phyloP scores from a whole-genome alignment of 441 rosid genomes.

The Populus hybrid region DNA sequence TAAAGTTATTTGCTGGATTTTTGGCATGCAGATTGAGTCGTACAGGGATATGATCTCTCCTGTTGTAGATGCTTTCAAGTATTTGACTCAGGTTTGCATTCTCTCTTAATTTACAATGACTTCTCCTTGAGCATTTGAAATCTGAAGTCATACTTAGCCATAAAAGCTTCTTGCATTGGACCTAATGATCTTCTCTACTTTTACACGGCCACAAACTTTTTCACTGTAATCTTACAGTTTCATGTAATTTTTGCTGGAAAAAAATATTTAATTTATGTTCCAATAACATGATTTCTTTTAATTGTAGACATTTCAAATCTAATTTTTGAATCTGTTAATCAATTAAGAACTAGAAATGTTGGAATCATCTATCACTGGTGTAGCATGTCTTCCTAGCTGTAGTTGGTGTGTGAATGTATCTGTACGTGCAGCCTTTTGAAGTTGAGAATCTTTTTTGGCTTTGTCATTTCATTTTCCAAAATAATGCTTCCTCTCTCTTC shows the following conservation, averaged over 20 bases:
- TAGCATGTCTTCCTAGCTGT: not conserved
- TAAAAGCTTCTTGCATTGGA: not conserved
- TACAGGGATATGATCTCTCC: constrained; percentile 98
- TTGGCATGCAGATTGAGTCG: constrained; percentile 83
- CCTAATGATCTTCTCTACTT: not conserved
- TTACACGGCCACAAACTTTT: not conserved
- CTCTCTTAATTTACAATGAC: constrained; percentile 2
- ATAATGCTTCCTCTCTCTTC: not conserved
- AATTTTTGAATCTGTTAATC: not conserved
- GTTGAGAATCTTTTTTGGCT: not conserved
- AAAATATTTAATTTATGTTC: not conserved
- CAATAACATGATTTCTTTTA: not conserved
- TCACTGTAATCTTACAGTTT: not conserved
- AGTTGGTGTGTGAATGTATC: not conserved
- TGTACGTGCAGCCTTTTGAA: no score
- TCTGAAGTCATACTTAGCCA: not conserved
- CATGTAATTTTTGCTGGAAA: not conserved
- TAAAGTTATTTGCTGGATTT: constrained; percentile 24
- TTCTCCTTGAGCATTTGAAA: constrained; percentile 1
- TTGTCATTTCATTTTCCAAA: not conserved
- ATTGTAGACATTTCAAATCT: not conserved
- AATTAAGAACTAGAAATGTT: not conserved
- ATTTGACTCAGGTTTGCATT: constrained; percentile 85
- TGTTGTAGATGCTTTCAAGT: constrained; percentile 99
- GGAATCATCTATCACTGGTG: not conserved